These are phyloP conservation scores for Brassica hybrid DNA, from an alignment of 441 rosid genomes.

Conservation along the genomic window DNA sequence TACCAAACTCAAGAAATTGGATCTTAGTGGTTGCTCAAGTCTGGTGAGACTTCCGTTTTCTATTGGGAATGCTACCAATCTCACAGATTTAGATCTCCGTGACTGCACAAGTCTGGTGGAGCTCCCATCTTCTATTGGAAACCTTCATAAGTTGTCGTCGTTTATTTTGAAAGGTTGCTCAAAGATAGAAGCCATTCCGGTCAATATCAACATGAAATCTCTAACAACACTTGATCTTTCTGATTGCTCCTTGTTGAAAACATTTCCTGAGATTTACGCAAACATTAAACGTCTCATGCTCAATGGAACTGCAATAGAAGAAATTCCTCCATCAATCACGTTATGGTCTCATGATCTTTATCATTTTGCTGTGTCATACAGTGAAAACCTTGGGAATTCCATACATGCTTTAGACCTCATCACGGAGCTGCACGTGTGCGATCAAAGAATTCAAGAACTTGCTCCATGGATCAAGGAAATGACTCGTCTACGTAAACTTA, in stretches of 20 bases:
- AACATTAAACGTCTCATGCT: not conserved
- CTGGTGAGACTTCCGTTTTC: not conserved
- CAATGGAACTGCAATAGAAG: not conserved
- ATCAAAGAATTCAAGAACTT: not conserved
- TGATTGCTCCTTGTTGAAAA: not conserved
- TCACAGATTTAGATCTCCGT: not conserved
- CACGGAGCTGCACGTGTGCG: not conserved
- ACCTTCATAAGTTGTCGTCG: not conserved
- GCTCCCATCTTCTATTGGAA: constrained; percentile 6
- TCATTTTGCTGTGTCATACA: not conserved
- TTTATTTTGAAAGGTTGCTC: not conserved
- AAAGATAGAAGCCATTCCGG: not conserved
- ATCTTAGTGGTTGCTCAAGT: not conserved
- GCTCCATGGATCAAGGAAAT: constrained; percentile 1
- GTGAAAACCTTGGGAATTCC: not conserved
- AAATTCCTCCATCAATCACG: not conserved
- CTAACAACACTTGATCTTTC: not conserved
- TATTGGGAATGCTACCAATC: not conserved
- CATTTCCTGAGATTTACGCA: not conserved
- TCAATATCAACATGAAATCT: not conserved
- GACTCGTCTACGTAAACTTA: not conserved
- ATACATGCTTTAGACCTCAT: not conserved
- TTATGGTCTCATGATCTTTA: constrained; percentile 4
- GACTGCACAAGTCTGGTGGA: not conserved
- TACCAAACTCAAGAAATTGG: not conserved